Conservation (phyloP, 1,139 yeast species). For the Zygotorulaspora mrakii region DNA sequence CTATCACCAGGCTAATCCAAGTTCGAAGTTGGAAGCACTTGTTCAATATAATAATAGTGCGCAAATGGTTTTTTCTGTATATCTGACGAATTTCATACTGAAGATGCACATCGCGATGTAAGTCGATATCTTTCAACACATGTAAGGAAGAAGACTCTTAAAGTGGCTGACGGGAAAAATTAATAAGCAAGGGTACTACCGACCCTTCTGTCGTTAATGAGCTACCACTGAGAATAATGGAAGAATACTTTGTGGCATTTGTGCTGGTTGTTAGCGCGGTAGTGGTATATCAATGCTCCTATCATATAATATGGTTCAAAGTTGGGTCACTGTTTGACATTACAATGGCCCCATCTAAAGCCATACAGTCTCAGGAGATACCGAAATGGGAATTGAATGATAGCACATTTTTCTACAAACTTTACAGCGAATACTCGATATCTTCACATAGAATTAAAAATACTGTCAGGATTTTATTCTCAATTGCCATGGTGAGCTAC, state of each 20-base stretch:
- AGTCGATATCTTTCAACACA: too few species aligned
- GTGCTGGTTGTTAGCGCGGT: conserved; percentile 8
- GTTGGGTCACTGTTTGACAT: conserved; percentile 14
- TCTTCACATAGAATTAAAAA: conserved; percentile 25
- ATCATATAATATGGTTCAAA: conserved; percentile 14
- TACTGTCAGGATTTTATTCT: conserved; percentile 27
- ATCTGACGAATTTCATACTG: too few species aligned
- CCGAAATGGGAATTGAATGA: conserved; percentile 13
- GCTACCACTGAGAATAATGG: conserved; percentile 5
- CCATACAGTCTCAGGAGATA: conserved; percentile 1
- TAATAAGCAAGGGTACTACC: too few species aligned
- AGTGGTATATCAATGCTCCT: conserved; percentile 13
- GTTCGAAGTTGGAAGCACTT: too few species aligned
- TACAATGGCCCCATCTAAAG: conserved; percentile 5
- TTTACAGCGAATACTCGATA: conserved; percentile 33
- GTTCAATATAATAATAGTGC: too few species aligned
- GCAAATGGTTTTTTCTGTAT: too few species aligned
- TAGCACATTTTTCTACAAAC: conserved; percentile 26
- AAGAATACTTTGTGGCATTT: conserved; percentile 11
- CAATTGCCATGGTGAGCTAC: conserved; percentile 30
- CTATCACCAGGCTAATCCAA: too few species aligned
- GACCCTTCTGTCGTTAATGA: conserved; percentile 1
- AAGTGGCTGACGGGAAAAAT: too few species aligned
- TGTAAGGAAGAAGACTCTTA: too few species aligned
- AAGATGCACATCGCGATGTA: too few species aligned